Evolutionary conservation across 2,329 filamentous ascomycete genomes (phyloP).

Genomic region (Colletotrichum tofieldiae): DNA sequence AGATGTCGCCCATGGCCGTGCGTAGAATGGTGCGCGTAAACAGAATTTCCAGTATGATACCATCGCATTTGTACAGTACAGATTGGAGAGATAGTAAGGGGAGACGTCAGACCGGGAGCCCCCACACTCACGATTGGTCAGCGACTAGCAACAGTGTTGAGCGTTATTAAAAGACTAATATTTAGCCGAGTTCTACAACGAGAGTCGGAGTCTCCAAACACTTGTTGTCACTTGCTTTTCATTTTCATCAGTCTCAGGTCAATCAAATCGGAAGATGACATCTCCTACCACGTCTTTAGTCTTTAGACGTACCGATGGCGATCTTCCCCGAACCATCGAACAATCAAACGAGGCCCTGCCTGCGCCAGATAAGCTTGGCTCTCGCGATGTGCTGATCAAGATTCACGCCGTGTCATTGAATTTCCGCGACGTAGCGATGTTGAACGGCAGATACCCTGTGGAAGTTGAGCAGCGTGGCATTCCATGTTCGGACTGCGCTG

Average conservation of each 20-base stretch:
- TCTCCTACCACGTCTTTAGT: not conserved
- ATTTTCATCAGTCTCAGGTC: not conserved
- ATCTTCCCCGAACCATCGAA: not conserved
- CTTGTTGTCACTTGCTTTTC: not conserved
- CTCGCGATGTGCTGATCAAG: slow-evolving; percentile 43
- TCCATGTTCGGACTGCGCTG: slow-evolving; percentile 44
- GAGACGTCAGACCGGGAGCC: not conserved
- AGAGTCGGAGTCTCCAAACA: not conserved
- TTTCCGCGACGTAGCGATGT: slow-evolving; percentile 48
- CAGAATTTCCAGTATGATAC: not conserved
- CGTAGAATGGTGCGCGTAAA: no score
- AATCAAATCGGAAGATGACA: not conserved
- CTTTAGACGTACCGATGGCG: not conserved
- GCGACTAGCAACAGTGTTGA: not conserved
- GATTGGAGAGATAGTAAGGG: not conserved
- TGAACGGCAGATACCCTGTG: slow-evolving; percentile 47
- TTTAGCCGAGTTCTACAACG: not conserved
- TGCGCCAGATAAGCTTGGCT: slow-evolving; percentile 11
- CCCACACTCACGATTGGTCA: not conserved
- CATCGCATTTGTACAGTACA: not conserved
- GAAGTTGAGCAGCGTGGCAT: slow-evolving; percentile 42
- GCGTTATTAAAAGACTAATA: not conserved
- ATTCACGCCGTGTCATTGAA: slow-evolving; percentile 45
- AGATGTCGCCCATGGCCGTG: not conserved
- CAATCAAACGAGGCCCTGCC: not conserved